Percentiles rank a stretch among this genome's conserved stretches.
Evolutionary conservation across 1,284 basidiomycete species (phyloP).

Genomic region (Ustilago hordei): DNA sequence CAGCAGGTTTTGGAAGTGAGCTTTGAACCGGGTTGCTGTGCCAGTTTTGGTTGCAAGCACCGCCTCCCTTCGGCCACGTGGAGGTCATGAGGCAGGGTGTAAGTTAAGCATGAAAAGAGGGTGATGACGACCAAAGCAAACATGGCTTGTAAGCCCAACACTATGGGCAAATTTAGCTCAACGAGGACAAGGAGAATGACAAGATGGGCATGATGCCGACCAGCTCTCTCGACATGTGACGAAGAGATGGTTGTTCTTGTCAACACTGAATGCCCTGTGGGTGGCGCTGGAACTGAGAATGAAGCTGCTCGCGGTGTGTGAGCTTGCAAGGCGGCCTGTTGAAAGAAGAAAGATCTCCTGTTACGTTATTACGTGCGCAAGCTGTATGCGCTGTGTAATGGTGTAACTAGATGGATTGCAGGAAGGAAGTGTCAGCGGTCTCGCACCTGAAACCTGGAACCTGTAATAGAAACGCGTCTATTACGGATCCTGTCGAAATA

Average conservation of each 20-base stretch:
- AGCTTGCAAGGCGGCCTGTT: not conserved
- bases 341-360: not conserved
- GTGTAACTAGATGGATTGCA: too few relatives aligned
- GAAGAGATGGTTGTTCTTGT: not conserved
- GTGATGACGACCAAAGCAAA: constrained; percentile 4
- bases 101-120: constrained; percentile 1
- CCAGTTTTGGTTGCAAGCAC: not conserved
- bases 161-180: not conserved
- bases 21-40: not conserved
- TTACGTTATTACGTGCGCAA: too few relatives aligned
- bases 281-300: too few relatives aligned
- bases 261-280: not conserved
- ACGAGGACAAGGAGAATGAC: not conserved
- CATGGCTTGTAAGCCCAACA: not conserved
- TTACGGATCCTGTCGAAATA: too few relatives aligned
- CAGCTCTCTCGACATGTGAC: not conserved
- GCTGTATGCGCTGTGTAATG: too few relatives aligned
- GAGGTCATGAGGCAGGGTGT: not conserved
- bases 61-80: not conserved
- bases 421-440: too few relatives aligned
- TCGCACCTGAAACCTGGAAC: too few relatives aligned
- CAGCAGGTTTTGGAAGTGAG: not conserved
- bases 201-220: not conserved
- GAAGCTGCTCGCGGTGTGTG: not conserved
- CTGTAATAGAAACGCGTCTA: too few relatives aligned